Percentiles rank a stretch among this genome's conserved stretches.
Conservation (phyloP, 441 rosid species). For the Syzygium malaccense region DNA sequence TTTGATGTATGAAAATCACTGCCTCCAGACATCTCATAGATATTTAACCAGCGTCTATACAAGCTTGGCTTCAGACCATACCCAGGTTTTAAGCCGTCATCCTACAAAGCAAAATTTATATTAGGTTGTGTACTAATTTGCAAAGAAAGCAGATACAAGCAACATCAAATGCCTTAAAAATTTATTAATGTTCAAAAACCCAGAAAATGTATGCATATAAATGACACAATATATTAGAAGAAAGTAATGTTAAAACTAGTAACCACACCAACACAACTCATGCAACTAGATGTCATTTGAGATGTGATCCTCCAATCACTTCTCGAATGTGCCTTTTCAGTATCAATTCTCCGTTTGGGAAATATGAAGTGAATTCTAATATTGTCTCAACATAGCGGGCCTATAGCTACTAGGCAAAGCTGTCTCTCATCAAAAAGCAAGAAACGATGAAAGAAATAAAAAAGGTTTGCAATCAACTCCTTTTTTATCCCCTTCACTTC, state of each 20-base stretch:
- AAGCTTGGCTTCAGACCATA: slow-evolving; percentile 63
- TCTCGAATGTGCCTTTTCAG: not conserved
- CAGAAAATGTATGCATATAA: not conserved
- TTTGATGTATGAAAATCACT: slow-evolving; percentile 60
- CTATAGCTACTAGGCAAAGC: not conserved
- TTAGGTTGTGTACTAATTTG: not conserved
- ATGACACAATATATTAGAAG: not conserved
- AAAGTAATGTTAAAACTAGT: not conserved
- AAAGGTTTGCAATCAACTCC: not conserved
- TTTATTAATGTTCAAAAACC: not conserved
- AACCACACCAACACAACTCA: not conserved
- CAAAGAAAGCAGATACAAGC: not conserved
- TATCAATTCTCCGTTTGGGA: not conserved
- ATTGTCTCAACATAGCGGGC: not conserved
- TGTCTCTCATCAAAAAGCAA: not conserved
- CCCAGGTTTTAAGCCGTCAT: slow-evolving; percentile 13
- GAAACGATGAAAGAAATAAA: not conserved
- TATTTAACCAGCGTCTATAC: slow-evolving; percentile 72
- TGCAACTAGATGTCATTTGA: not conserved
- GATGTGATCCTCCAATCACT: not conserved
- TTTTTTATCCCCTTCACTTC: not conserved
- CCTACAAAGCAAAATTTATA: slow-evolving; percentile 22
- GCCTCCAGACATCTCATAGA: slow-evolving; percentile 52
- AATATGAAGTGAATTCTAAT: not conserved
- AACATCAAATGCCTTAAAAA: not conserved